phyloP scores from a whole-genome alignment of 345 rosid genomes.

The Citrus medica region DNA sequence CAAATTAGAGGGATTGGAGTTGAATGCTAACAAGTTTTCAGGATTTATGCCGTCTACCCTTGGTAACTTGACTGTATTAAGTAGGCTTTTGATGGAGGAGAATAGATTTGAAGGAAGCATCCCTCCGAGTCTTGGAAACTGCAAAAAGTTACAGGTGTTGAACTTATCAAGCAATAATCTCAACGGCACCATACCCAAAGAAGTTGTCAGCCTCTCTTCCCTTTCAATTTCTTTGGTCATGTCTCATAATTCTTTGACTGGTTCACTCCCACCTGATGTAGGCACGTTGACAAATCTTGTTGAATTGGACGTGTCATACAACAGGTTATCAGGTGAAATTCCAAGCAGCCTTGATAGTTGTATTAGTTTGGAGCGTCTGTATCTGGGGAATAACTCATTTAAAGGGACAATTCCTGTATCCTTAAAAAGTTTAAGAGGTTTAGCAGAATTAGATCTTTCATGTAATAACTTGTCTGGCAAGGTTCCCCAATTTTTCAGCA shows the following conservation, averaged over 20 bases:
- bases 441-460: conserved; percentile 19
- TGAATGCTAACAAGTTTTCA: background rate
- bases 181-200: too few relatives aligned
- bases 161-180: too few relatives aligned
- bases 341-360: conserved; percentile 22
- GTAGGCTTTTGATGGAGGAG: too few relatives aligned
- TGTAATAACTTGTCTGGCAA: conserved; percentile 15
- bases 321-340: conserved; percentile 25
- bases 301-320: conserved; percentile 21
- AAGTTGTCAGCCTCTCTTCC: too few relatives aligned
- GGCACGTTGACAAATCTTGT: conserved; percentile 11
- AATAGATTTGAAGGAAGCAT: too few relatives aligned
- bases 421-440: conserved; percentile 12
- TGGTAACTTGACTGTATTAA: too few relatives aligned
- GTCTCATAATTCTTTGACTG: conserved; percentile 28
- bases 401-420: conserved; percentile 13
- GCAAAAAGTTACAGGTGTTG: too few relatives aligned
- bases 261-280: conserved; percentile 25
- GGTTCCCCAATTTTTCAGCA: conserved; percentile 13
- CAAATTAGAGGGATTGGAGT: background rate
- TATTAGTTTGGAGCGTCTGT: background rate
- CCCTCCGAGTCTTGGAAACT: too few relatives aligned
- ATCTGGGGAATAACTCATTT: background rate
- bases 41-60: too few relatives aligned
- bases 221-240: conserved; percentile 26